Evolutionary conservation across 441 rosid species (phyloP).

Genomic region (Eutrema salsugineum): DNA sequence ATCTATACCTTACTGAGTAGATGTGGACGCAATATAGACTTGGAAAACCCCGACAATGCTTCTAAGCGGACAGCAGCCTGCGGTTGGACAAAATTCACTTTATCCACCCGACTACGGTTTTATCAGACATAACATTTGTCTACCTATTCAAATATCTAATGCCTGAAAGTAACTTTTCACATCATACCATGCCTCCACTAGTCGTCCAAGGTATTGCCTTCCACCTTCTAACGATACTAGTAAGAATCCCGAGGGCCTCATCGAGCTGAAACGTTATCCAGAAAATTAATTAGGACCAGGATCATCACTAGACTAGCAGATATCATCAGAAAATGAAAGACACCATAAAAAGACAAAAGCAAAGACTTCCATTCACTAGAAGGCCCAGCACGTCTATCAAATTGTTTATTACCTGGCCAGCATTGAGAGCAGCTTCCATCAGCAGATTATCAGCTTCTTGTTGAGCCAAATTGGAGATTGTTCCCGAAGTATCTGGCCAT

Average conservation of each 20-base stretch:
- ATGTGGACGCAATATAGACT: slow-evolving; percentile 54
- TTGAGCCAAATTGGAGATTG: slow-evolving; percentile 43
- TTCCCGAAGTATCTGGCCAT: slow-evolving; percentile 72
- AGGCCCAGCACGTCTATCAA: slow-evolving; percentile 1
- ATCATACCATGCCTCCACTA: slow-evolving; percentile 74
- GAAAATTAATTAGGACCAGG: neutral
- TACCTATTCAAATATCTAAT: neutral
- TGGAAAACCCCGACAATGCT: slow-evolving; percentile 50
- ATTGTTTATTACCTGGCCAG: slow-evolving; percentile 53
- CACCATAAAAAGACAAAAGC: neutral
- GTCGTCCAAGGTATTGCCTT: slow-evolving; percentile 67
- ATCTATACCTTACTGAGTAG: slow-evolving; percentile 52
- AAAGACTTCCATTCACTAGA: slow-evolving; percentile 1
- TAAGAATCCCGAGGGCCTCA: slow-evolving; percentile 47
- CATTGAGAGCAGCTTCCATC: slow-evolving; percentile 75
- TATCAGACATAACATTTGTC: neutral
- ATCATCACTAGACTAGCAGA: slow-evolving; percentile 1
- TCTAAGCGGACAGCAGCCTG: slow-evolving; percentile 68
- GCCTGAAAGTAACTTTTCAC: neutral
- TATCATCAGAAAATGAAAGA: slow-evolving; percentile 4
- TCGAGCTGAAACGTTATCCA: slow-evolving; percentile 40
- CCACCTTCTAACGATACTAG: slow-evolving; percentile 52
- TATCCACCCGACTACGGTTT: neutral
- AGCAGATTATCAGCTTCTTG: slow-evolving; percentile 78
- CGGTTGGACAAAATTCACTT: slow-evolving; percentile 7